These are phyloP conservation scores for Dioscorea dumetorum DNA, from an alignment of 106 monocot genomes.

Conservation along the genomic window DNA sequence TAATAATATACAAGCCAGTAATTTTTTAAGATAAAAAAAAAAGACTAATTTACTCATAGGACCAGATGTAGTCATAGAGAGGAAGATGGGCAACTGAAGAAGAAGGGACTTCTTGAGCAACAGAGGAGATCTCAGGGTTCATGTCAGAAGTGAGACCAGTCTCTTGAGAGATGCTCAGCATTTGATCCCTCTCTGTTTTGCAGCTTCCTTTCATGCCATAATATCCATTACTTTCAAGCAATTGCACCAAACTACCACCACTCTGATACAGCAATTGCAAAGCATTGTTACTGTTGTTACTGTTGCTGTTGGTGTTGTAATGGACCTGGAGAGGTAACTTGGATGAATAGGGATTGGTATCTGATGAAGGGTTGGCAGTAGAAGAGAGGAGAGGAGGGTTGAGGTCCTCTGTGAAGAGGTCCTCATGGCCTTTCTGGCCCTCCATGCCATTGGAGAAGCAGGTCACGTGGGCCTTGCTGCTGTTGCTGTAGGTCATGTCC, in stretches of 20 bases:
- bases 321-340: not conserved
- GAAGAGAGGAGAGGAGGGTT: not conserved
- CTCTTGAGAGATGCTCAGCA: constrained; percentile 26
- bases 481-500: constrained; percentile 14
- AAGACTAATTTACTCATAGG: no score
- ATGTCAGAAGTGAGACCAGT: constrained; percentile 15
- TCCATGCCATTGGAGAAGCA: constrained; percentile 52
- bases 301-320: no score
- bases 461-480: constrained; percentile 39
- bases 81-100: no score
- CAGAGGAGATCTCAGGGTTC: no score
- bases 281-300: not conserved
- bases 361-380: not conserved
- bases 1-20: no score
- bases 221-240: constrained; percentile 11
- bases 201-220: not conserved
- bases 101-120: no score
- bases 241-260: constrained; percentile 12
- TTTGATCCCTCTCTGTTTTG: constrained; percentile 19
- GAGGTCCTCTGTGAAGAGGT: constrained; percentile 9
- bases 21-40: no score
- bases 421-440: constrained; percentile 20
- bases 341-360: not conserved
- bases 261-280: not conserved
- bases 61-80: no score